A percentile compares a stretch with the other conserved stretches of the same genome.
Conservation (phyloP, 129 eudicot genomes). For the Rutidosis leptorrhynchoides region DNA sequence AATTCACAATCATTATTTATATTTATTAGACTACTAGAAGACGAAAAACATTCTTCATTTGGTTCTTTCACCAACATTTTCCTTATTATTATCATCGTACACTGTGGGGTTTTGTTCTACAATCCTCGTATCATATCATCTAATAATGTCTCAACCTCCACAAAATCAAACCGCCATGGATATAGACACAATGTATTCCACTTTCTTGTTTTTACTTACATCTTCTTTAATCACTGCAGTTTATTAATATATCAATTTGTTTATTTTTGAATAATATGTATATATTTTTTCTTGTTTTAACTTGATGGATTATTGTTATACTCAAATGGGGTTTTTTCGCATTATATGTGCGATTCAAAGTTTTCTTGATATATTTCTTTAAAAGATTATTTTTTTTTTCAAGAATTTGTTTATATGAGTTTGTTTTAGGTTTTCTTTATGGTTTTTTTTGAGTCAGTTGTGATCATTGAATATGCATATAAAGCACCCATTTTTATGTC, state of each 20-base stretch:
- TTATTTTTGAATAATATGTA: not conserved
- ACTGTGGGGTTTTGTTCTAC: slow-evolving; percentile 14
- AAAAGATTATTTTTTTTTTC: not conserved
- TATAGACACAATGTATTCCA: slow-evolving; percentile 33
- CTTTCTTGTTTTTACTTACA: not conserved
- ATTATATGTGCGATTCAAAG: slow-evolving; percentile 11
- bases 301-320: slow-evolving; percentile 10
- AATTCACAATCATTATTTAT: not conserved
- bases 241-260: not conserved
- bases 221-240: not conserved
- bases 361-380: slow-evolving; percentile 7
- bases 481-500: not conserved
- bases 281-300: slow-evolving; percentile 9
- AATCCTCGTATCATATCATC: slow-evolving; percentile 25
- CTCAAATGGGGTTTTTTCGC: slow-evolving; percentile 23
- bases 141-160: slow-evolving; percentile 37
- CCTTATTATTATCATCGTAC: not conserved
- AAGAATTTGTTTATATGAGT: not conserved
- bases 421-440: slow-evolving; percentile 19
- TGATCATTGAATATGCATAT: slow-evolving; percentile 10
- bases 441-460: slow-evolving; percentile 16
- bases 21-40: too few relatives aligned
- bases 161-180: slow-evolving; percentile 34
- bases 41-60: not conserved
- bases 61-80: not conserved